Percentiles rank a stretch among this genome's conserved stretches.
phyloP scores from a whole-genome alignment of 257 asterid genomes.

The Paraleonurus japonicus region DNA sequence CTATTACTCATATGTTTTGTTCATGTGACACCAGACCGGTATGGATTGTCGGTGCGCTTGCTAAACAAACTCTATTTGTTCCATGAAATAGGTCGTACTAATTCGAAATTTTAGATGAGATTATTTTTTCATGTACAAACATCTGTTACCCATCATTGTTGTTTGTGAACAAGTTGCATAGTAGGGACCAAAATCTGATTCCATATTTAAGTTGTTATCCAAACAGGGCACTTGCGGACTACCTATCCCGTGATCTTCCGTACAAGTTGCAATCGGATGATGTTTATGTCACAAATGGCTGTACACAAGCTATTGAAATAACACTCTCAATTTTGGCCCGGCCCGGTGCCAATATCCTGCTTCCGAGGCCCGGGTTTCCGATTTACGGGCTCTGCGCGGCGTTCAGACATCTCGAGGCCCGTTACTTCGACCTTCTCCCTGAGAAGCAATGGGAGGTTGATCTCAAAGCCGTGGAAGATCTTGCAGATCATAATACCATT shows the following conservation, averaged over 20 bases:
- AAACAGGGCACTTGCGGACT: slow-evolving; percentile 76
- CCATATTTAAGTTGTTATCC: neutral
- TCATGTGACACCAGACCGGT: no score
- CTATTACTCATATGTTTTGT: no score
- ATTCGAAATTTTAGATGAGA: no score
- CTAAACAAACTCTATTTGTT: no score
- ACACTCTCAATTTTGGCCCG: slow-evolving; percentile 54
- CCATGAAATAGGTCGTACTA: no score
- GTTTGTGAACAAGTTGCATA: no score
- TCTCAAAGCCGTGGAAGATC: slow-evolving; percentile 54
- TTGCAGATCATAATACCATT: slow-evolving; percentile 76
- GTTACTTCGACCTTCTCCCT: slow-evolving; percentile 67
- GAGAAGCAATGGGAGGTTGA: slow-evolving; percentile 75
- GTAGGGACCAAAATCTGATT: neutral
- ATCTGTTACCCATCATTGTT: neutral
- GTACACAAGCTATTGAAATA: slow-evolving; percentile 86
- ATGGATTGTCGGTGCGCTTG: no score
- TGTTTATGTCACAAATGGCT: slow-evolving; percentile 77
- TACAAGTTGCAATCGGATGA: slow-evolving; percentile 52
- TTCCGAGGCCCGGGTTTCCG: slow-evolving; percentile 89
- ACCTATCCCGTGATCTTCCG: slow-evolving; percentile 69
- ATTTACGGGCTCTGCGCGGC: slow-evolving; percentile 70
- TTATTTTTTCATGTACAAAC: neutral
- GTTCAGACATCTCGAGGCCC: slow-evolving; percentile 56
- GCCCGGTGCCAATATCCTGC: slow-evolving; percentile 74